phyloP scores from a whole-genome alignment of 192 early-diverging fungal species.

The Hyaloraphidium curvatum region DNA sequence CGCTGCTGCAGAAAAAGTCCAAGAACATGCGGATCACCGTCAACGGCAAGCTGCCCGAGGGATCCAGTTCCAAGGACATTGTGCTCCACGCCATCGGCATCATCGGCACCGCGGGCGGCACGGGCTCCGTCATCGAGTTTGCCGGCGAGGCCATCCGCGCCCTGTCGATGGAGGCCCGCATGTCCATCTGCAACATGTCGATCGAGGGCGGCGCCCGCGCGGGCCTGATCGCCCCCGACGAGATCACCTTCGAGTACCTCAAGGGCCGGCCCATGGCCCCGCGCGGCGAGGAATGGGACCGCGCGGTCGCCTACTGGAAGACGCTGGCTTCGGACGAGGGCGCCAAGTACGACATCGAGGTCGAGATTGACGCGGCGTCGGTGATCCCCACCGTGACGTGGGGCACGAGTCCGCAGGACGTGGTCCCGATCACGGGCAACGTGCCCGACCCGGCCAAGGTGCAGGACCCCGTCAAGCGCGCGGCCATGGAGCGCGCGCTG shows the following conservation, averaged over 20 bases:
- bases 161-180: slow-evolving; percentile 44
- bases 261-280: slow-evolving; percentile 38
- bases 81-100: slow-evolving; percentile 46
- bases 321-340: slow-evolving; percentile 34
- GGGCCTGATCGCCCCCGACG: slow-evolving; percentile 52
- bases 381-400: slow-evolving; percentile 44
- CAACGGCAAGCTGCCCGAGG: slow-evolving; percentile 22
- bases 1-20: slow-evolving; percentile 40
- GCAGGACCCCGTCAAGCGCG: slow-evolving; percentile 18
- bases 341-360: slow-evolving; percentile 40
- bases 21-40: slow-evolving; percentile 47
- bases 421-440: slow-evolving; percentile 33
- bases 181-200: slow-evolving; percentile 61
- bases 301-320: slow-evolving; percentile 39
- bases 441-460: slow-evolving; percentile 34
- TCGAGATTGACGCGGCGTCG: slow-evolving; percentile 31
- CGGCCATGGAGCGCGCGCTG: slow-evolving; percentile 30
- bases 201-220: slow-evolving; percentile 54
- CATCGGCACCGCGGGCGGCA: slow-evolving; percentile 53
- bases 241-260: slow-evolving; percentile 46
- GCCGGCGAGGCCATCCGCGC: slow-evolving; percentile 29
- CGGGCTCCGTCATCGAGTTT: slow-evolving; percentile 48
- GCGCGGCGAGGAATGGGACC: slow-evolving; percentile 33
- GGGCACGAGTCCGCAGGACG: slow-evolving; percentile 51
- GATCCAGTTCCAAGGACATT: slow-evolving; percentile 45